Evolutionary conservation across 306 rosid species (phyloP).

Genomic region (Cicer pinnatifidum): DNA sequence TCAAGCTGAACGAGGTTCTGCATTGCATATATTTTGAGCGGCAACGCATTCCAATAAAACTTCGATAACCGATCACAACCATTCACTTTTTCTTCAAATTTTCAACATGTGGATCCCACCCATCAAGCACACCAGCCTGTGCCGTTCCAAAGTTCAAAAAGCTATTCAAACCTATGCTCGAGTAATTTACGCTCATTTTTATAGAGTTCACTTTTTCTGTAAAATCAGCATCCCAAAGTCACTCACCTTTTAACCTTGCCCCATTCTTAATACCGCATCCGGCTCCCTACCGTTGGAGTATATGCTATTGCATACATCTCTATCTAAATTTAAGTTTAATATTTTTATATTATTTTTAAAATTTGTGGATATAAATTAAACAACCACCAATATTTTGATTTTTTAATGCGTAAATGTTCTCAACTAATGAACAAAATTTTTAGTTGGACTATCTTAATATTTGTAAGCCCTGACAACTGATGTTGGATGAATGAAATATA

Average conservation of each 20-base stretch:
- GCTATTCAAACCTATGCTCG: conserved; percentile 37
- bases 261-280: neutral
- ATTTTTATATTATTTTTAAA: no score
- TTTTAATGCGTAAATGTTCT: no score
- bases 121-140: conserved; percentile 47
- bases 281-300: no score
- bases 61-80: neutral
- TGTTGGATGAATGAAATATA: no score
- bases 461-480: no score
- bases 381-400: no score
- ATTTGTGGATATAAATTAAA: no score
- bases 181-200: conserved; percentile 52
- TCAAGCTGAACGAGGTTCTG: neutral
- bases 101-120: conserved; percentile 54
- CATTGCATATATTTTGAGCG: neutral
- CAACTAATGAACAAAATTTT: no score
- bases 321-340: no score
- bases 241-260: conserved; percentile 16
- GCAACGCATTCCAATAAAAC: conserved; percentile 44
- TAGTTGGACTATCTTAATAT: no score
- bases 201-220: neutral
- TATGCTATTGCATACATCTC: no score
- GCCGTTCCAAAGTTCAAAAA: conserved; percentile 47
- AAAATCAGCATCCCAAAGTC: conserved; percentile 27
- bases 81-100: conserved; percentile 42